These are phyloP conservation scores for Taiwanofungus camphoratus DNA, from an alignment of 1,284 basidiomycete species.

Conservation along the genomic window DNA sequence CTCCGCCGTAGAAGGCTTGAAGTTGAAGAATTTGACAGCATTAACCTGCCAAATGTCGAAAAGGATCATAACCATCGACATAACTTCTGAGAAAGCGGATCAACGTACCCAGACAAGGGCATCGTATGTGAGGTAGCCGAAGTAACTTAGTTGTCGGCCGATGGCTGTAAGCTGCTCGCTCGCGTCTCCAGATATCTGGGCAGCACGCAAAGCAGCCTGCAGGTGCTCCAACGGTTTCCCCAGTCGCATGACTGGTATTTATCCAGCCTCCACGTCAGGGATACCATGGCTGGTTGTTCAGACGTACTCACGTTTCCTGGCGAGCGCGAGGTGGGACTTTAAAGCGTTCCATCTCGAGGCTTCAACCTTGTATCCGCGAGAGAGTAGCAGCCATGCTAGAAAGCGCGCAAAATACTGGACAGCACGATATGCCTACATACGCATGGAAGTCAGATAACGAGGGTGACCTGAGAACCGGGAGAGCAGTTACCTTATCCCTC, in stretches of 20 bases:
- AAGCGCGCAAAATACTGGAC: slow-evolving; percentile 92
- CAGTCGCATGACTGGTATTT: slow-evolving; percentile 75
- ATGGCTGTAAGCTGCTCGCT: slow-evolving; percentile 81
- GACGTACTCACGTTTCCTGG: slow-evolving; percentile 65
- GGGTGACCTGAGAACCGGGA: background rate
- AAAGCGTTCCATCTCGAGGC: slow-evolving; percentile 75
- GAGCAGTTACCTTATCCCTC: slow-evolving; percentile 72
- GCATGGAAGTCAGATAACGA: background rate
- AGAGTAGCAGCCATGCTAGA: slow-evolving; percentile 77
- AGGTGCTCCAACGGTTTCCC: slow-evolving; percentile 95
- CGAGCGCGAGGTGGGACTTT: slow-evolving; percentile 73
- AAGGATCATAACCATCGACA: background rate
- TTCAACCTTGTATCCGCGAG: slow-evolving; percentile 56
- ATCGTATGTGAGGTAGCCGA: slow-evolving; percentile 84
- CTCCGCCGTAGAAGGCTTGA: slow-evolving; percentile 61
- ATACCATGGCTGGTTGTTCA: background rate
- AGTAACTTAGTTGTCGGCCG: slow-evolving; percentile 85
- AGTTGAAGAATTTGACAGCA: slow-evolving; percentile 61
- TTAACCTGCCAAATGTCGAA: slow-evolving; percentile 48
- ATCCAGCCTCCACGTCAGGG: background rate
- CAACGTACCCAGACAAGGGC: slow-evolving; percentile 71
- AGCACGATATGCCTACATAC: slow-evolving; percentile 74
- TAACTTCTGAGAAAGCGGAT: background rate
- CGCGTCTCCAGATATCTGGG: slow-evolving; percentile 49
- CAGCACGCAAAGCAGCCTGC: slow-evolving; percentile 85